These are phyloP conservation scores for Phytophthora macrochlamydospora DNA, from an alignment of 352 stramenopile genomes.

Conservation along the genomic window DNA sequence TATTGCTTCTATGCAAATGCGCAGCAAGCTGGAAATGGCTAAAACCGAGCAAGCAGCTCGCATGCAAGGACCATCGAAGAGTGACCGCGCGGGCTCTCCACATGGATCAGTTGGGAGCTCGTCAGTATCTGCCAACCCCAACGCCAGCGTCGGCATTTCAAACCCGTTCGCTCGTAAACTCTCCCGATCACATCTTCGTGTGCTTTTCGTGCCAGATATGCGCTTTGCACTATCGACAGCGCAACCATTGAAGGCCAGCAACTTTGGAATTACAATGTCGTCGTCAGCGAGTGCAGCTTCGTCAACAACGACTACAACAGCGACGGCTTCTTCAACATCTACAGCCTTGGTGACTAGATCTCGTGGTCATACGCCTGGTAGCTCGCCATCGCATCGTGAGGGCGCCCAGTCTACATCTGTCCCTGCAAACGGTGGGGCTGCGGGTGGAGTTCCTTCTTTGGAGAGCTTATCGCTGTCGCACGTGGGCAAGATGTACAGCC, in stretches of 20 bases:
- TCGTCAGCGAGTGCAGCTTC: constrained; percentile 20
- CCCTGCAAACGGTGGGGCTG: constrained; percentile 19
- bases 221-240: constrained; percentile 62
- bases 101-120: constrained; percentile 30
- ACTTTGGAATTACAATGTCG: constrained; percentile 41
- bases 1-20: constrained; percentile 90
- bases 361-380: constrained; percentile 23
- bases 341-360: constrained; percentile 51
- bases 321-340: constrained; percentile 25
- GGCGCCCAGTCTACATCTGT: constrained; percentile 15
- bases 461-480: constrained; percentile 79
- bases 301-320: constrained; percentile 22
- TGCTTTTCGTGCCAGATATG: constrained; percentile 72
- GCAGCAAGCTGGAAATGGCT: constrained; percentile 86
- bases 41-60: constrained; percentile 79
- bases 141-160: constrained; percentile 21
- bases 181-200: constrained; percentile 58
- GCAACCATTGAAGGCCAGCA: constrained; percentile 49
- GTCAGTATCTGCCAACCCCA: constrained; percentile 30
- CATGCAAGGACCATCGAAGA: constrained; percentile 58
- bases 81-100: constrained; percentile 31
- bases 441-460: constrained; percentile 40
- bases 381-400: constrained; percentile 29
- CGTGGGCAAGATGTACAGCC: constrained; percentile 86
- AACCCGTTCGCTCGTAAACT: constrained; percentile 67